Percentiles rank a stretch among this genome's conserved stretches.
Evolutionary conservation across 2,329 filamentous ascomycete genomes (phyloP).

Genomic region (Neopestalotiopsis sp.): DNA sequence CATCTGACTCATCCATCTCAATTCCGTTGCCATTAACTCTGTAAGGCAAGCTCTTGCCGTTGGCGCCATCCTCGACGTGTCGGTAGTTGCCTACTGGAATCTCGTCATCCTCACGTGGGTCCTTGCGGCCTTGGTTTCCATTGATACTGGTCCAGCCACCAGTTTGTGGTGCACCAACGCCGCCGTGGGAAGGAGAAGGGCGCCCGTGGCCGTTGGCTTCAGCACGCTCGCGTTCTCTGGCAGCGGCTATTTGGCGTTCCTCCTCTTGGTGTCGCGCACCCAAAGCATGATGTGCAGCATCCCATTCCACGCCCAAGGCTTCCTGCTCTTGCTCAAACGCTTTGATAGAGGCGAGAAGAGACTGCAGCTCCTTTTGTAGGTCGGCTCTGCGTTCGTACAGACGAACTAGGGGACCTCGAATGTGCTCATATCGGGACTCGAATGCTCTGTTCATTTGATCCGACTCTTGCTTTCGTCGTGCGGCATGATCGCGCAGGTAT

Average conservation of each 20-base stretch:
- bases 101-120: conserved; percentile 32
- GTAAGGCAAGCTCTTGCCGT: conserved; percentile 30
- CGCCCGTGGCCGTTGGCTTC: conserved; percentile 24
- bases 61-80: conserved; percentile 35
- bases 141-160: conserved; percentile 39
- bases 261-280: conserved; percentile 29
- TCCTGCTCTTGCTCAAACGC: conserved; percentile 32
- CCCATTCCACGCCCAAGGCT: conserved; percentile 29
- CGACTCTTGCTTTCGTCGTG: conserved; percentile 32
- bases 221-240: conserved; percentile 25
- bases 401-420: conserved; percentile 27
- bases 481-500: conserved; percentile 30
- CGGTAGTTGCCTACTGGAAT: conserved; percentile 39
- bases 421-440: conserved; percentile 25
- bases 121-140: conserved; percentile 28
- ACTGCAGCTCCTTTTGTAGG: conserved; percentile 30
- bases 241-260: conserved; percentile 31
- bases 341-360: conserved; percentile 28
- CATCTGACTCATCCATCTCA: conserved; percentile 23
- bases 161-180: conserved; percentile 19
- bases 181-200: conserved; percentile 22
- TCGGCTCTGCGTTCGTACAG: conserved; percentile 30
- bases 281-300: conserved; percentile 24
- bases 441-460: conserved; percentile 28
- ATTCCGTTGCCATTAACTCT: conserved; percentile 25